A percentile compares a stretch with the other conserved stretches of the same genome.
These are phyloP conservation scores for Sarocladium brachiariae DNA, from an alignment of 2,329 filamentous ascomycete species.

Conservation along the genomic window DNA sequence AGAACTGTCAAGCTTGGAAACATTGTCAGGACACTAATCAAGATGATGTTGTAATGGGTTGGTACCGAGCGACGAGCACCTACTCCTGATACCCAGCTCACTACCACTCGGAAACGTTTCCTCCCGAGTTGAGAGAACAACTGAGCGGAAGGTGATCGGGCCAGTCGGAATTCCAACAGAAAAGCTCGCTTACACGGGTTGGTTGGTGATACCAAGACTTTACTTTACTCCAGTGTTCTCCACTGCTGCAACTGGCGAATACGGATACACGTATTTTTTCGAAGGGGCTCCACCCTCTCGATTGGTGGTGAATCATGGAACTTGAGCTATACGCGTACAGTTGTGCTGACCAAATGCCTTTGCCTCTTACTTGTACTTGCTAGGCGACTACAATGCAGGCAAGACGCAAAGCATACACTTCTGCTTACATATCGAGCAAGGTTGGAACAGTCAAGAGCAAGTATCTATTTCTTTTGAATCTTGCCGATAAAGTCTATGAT, in stretches of 20 bases:
- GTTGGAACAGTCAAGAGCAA: too few relatives aligned
- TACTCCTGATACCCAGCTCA: neutral
- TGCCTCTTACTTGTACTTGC: too few relatives aligned
- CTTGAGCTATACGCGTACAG: neutral
- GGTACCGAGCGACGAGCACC: neutral
- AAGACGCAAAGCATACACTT: too few relatives aligned
- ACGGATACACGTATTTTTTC: conserved; percentile 3
- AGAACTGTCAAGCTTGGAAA: too few relatives aligned
- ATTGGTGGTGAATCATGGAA: neutral
- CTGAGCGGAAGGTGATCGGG: neutral
- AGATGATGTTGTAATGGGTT: too few relatives aligned
- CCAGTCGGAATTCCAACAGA: neutral
- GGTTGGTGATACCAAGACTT: neutral
- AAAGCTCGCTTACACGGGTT: neutral
- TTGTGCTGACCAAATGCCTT: too few relatives aligned
- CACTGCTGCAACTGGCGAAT: neutral
- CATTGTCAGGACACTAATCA: too few relatives aligned
- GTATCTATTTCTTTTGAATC: too few relatives aligned
- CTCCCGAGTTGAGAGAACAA: neutral
- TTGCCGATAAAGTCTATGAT: too few relatives aligned
- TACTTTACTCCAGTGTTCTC: neutral
- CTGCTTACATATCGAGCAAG: too few relatives aligned
- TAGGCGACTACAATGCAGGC: too few relatives aligned
- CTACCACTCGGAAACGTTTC: neutral
- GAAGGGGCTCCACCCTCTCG: neutral